phyloP scores from a whole-genome alignment of 2,329 filamentous ascomycete genomes.

The Talaromyces verruculosus region DNA sequence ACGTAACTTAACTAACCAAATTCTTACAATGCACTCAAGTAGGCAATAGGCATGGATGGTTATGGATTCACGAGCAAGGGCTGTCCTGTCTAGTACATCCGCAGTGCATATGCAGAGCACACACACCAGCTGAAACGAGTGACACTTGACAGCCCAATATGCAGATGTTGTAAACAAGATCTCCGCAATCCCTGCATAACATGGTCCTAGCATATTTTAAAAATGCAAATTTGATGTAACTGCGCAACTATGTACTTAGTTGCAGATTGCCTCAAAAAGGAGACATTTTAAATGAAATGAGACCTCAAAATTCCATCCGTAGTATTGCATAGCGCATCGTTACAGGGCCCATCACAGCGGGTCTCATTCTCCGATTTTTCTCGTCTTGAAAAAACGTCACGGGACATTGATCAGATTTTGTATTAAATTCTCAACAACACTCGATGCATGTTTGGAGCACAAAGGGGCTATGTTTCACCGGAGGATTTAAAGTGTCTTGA shows the following conservation, averaged over 20 bases:
- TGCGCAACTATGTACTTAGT: background rate
- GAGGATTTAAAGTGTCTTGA: background rate
- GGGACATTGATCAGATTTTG: background rate
- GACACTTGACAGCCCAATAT: background rate
- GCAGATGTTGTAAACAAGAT: background rate
- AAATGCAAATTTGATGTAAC: background rate
- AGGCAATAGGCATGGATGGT: background rate
- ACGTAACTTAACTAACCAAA: background rate
- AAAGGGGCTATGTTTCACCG: background rate
- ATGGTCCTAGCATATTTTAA: background rate
- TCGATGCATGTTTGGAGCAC: background rate
- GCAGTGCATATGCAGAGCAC: conserved; percentile 1
- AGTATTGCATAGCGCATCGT: background rate
- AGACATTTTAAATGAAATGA: background rate
- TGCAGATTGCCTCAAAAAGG: background rate
- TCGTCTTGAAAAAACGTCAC: background rate
- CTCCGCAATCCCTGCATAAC: conserved; percentile 4
- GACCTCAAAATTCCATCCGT: background rate
- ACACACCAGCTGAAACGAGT: conserved; percentile 6
- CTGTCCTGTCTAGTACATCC: background rate
- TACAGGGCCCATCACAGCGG: conserved; percentile 1
- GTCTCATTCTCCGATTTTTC: background rate
- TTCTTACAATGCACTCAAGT: background rate
- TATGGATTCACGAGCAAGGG: background rate
- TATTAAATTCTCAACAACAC: background rate